Evolutionary conservation across 495 filamentous ascomycete species (phyloP).

Genomic region (Recurvomyces mirabilis): DNA sequence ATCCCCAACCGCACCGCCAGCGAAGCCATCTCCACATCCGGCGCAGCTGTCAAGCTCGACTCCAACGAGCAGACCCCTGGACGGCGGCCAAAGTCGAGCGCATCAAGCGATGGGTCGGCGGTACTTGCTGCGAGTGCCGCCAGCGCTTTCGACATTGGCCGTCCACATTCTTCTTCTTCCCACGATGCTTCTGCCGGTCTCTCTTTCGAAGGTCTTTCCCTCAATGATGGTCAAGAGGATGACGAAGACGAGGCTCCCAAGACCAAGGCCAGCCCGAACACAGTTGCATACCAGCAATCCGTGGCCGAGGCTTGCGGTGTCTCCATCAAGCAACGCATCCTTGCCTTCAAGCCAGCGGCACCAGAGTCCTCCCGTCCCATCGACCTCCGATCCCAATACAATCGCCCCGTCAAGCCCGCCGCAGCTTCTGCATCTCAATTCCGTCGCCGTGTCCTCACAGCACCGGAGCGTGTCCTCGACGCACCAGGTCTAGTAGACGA

Average conservation of each 20-base stretch:
- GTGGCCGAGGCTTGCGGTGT: constrained; percentile 88
- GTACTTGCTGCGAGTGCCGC: constrained; percentile 55
- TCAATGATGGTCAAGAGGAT: constrained; percentile 53
- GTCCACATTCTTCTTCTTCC: constrained; percentile 30
- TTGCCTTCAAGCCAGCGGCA: constrained; percentile 96
- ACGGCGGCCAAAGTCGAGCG: constrained; percentile 56
- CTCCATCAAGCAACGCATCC: constrained; percentile 82
- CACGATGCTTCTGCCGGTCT: constrained; percentile 66
- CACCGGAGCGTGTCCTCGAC: constrained; percentile 94
- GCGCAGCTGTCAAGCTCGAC: constrained; percentile 63
- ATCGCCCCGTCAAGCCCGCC: constrained; percentile 78
- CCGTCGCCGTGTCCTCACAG: constrained; percentile 80
- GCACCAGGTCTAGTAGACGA: constrained; percentile 93
- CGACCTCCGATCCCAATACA: constrained; percentile 94
- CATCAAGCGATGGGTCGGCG: constrained; percentile 50
- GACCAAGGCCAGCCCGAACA: constrained; percentile 69
- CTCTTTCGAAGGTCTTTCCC: constrained; percentile 64
- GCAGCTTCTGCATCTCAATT: constrained; percentile 65
- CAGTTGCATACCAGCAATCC: constrained; percentile 83
- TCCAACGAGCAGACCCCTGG: constrained; percentile 26
- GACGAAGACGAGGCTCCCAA: constrained; percentile 24
- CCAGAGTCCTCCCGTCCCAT: constrained; percentile 97
- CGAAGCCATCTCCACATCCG: constrained; percentile 72
- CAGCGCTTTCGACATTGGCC: constrained; percentile 53
- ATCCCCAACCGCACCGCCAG: constrained; percentile 86